Conservation (phyloP, 1,284 basidiomycete genomes). For the Abortiporus biennis region DNA sequence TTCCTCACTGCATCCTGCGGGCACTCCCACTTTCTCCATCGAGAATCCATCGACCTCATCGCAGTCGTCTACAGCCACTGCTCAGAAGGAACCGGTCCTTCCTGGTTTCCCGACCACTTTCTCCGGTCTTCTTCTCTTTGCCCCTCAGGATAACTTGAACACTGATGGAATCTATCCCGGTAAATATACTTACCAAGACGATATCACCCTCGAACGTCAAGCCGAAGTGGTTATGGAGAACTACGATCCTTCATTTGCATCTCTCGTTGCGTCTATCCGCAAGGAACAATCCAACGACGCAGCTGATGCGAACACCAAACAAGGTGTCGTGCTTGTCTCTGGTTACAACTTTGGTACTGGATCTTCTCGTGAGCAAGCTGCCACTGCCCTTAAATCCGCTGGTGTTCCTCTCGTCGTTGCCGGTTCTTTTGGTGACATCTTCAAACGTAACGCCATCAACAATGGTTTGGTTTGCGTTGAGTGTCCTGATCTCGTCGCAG, state of each 20-base stretch:
- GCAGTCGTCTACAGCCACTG: constrained; percentile 19
- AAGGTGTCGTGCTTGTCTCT: constrained; percentile 76
- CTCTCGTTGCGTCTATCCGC: constrained; percentile 60
- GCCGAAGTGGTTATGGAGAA: constrained; percentile 99
- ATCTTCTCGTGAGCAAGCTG: constrained; percentile 97
- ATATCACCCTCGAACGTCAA: constrained; percentile 92
- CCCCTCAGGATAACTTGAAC: constrained; percentile 96
- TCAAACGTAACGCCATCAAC: constrained; percentile 99
- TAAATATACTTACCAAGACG: constrained; percentile 99
- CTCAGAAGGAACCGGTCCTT: constrained; percentile 55
- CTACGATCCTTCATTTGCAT: constrained; percentile 89
- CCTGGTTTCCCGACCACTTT: constrained; percentile 83
- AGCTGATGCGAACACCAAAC: constrained; percentile 20
- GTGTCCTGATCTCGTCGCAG: constrained; percentile 82
- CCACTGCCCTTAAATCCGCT: constrained; percentile 93
- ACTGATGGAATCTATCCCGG: constrained; percentile 99
- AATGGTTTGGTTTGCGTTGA: constrained; percentile 97
- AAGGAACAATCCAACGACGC: constrained; percentile 19
- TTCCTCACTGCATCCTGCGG: constrained; percentile 43
- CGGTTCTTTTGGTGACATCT: constrained; percentile 98
- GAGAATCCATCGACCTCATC: constrained; percentile 28
- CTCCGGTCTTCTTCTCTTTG: constrained; percentile 82
- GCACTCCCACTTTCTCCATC: constrained; percentile 57
- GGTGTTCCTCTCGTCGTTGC: constrained; percentile 92
- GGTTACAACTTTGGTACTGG: constrained; percentile 99